These are phyloP conservation scores for Xylaria hypoxylon DNA, from an alignment of 2,329 filamentous ascomycete species.

Conservation along the genomic window DNA sequence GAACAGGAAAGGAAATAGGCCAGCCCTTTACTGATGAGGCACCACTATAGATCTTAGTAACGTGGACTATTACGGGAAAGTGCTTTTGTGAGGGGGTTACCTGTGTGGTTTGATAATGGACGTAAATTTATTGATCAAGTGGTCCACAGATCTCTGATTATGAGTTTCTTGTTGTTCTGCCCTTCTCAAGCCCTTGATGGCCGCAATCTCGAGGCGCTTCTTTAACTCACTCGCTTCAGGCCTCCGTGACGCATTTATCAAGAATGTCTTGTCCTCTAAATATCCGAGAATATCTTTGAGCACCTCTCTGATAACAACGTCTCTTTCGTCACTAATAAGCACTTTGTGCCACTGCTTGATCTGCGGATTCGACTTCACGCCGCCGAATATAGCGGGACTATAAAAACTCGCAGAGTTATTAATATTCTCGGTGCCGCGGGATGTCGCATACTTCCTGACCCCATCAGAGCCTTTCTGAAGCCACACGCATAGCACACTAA, in stretches of 20 bases:
- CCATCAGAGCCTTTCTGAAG: background rate
- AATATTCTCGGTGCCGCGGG: background rate
- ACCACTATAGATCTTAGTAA: background rate
- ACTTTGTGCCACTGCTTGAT: background rate
- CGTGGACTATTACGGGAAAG: background rate
- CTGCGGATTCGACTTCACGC: background rate
- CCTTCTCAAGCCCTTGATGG: background rate
- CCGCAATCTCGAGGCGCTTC: background rate
- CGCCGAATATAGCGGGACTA: background rate
- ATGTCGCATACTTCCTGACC: background rate
- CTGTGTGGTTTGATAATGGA: background rate
- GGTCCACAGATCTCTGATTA: background rate
- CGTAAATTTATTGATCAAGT: background rate
- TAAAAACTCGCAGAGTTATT: background rate
- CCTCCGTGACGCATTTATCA: background rate
- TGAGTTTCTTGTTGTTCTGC: background rate
- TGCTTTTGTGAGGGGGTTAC: background rate
- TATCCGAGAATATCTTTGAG: background rate
- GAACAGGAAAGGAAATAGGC: background rate
- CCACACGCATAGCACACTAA: background rate
- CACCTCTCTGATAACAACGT: background rate
- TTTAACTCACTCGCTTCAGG: background rate
- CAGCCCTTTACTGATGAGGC: background rate
- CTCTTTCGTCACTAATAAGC: background rate
- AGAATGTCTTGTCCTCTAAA: background rate